A percentile compares a stretch with the other conserved stretches of the same genome.
phyloP scores from a whole-genome alignment of 805 yeast genomes.

The Candida ponderosae region DNA sequence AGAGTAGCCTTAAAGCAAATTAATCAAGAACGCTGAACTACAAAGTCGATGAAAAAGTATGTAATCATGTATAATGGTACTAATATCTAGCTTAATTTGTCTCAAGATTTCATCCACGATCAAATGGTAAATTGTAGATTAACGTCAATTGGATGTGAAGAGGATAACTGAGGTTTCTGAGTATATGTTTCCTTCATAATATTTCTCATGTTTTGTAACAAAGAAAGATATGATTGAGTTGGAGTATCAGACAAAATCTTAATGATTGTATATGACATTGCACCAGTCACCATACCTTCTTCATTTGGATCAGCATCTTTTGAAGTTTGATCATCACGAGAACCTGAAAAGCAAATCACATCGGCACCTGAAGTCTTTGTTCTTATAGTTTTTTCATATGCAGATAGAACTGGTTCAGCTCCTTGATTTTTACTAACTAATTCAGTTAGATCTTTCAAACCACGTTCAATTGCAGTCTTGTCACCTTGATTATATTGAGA shows the following conservation, averaged over 20 bases:
- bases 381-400: slow-evolving; percentile 35
- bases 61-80: no score
- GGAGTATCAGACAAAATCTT: slow-evolving; percentile 53
- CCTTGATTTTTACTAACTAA: slow-evolving; percentile 34
- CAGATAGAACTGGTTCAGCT: slow-evolving; percentile 27
- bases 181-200: slow-evolving; percentile 56
- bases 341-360: slow-evolving; percentile 69
- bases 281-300: slow-evolving; percentile 70
- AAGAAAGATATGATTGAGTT: slow-evolving; percentile 58
- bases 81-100: no score
- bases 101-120: no score
- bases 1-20: no score
- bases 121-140: slow-evolving; percentile 41
- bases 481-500: slow-evolving; percentile 57
- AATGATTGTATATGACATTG: slow-evolving; percentile 76
- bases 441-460: slow-evolving; percentile 34
- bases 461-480: slow-evolving; percentile 30
- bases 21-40: no score
- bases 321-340: slow-evolving; percentile 76
- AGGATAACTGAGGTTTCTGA: slow-evolving; percentile 77
- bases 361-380: slow-evolving; percentile 70
- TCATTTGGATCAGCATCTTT: slow-evolving; percentile 62
- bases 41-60: no score
- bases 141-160: slow-evolving; percentile 75
- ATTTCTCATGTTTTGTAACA: slow-evolving; percentile 63